Evolutionary conservation across 2,329 filamentous ascomycete genomes (phyloP), one percentile per base, ranked within the genome.

Genomic region (Blastomyces emzantsi): DNA sequence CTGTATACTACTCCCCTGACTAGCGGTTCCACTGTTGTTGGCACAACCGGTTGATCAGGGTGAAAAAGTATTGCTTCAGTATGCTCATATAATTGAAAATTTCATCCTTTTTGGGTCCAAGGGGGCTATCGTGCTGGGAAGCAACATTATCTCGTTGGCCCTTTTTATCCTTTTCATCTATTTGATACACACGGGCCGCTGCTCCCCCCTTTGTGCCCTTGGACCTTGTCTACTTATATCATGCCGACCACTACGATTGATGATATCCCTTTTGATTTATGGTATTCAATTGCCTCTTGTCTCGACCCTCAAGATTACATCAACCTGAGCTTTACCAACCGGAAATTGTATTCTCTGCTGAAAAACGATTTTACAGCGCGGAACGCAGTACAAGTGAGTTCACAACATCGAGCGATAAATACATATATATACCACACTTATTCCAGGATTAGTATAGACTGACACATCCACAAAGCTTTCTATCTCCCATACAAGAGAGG

Each of bases 191-290:
- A 28, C 5, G 49, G 22, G 11, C 49, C 28, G 17, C 43, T 3
- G 25, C n/a, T 22, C 19, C 17, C 6, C 7, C 4, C 11, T 13
- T 60, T 49, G 43, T 30, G 33, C 43, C 58, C 58, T 25, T 58
- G 22, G 19, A 39, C 58, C 25, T 60, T n/a, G 25, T 49, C 28
- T 43, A 13, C 11, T 30, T n/a, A 60, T 60, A 43, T 39, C 58
- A 60, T 60, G 58, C 58, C 58, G 60, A 55, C 61, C 39, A 47
- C 52, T 13, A 52, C 49, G 11, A 30, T 83, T 54, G 76, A 81
- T 64, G 67, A 70, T 39, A 73, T 90, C 15, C 87, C 87, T 0
- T 86, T 83, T 70, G 88, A 90, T 73, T 77, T 90, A n/a, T 74
- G 88, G 36, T 82, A 83, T 60, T 79, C 83, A 61, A 81, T 90